Conservation (phyloP, 2,329 filamentous ascomycete species). For the Penicillium sp. region DNA sequence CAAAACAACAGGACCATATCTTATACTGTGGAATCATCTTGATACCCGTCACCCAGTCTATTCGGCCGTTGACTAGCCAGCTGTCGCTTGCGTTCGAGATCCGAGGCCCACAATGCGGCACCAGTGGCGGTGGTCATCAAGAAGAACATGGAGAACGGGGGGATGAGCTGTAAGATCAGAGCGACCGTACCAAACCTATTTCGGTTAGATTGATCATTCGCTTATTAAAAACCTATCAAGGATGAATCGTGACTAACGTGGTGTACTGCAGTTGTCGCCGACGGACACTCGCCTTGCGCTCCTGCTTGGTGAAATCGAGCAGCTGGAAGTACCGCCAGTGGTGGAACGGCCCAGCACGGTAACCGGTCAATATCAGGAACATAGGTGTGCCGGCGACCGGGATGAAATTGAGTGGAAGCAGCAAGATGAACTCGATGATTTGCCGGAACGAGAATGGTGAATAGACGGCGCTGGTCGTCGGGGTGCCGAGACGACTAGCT, state of each 20-base stretch:
- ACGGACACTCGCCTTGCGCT: constrained; percentile 70
- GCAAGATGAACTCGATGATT: constrained; percentile 78
- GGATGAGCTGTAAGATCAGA: constrained; percentile 82
- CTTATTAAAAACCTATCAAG: not conserved
- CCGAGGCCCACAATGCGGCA: constrained; percentile 81
- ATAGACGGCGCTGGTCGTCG: constrained; percentile 74
- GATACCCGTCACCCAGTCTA: constrained; percentile 36
- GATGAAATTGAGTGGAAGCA: constrained; percentile 82
- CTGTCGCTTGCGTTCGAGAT: constrained; percentile 65
- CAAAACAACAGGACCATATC: not conserved
- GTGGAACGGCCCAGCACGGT: constrained; percentile 81
- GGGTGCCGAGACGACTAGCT: constrained; percentile 79
- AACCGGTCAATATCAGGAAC: constrained; percentile 86
- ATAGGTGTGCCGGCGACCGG: constrained; percentile 79
- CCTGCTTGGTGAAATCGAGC: constrained; percentile 70
- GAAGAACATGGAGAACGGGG: constrained; percentile 91
- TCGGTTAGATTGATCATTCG: not conserved
- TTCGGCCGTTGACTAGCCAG: constrained; percentile 27
- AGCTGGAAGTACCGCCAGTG: constrained; percentile 91
- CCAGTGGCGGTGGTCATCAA: constrained; percentile 83
- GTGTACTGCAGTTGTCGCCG: constrained; percentile 78
- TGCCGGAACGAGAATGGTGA: constrained; percentile 90
- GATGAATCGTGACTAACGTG: constrained; percentile 56
- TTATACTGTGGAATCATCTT: constrained; percentile 37
- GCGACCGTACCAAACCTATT: constrained; percentile 78